phyloP scores from a whole-genome alignment of 148 eudicot genomes.

The Amaranthus hypochondriacus region DNA sequence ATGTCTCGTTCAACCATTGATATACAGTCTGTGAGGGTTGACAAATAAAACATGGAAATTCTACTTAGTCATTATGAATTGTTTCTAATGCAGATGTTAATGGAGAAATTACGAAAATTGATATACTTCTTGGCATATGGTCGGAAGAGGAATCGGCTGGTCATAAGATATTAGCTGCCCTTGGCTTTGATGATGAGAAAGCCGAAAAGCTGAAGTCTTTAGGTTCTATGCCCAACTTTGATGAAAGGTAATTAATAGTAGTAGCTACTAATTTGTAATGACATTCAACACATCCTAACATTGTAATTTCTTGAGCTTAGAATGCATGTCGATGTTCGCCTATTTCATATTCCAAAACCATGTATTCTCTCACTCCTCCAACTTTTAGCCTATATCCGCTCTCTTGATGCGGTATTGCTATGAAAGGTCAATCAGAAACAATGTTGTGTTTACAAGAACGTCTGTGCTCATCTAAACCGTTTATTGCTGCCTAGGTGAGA shows the following conservation, averaged over 20 bases:
- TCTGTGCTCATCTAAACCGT: no score
- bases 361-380: background rate
- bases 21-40: no score
- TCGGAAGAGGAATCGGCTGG: conserved; percentile 61
- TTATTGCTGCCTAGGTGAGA: no score
- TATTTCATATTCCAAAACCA: background rate
- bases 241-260: conserved; percentile 25
- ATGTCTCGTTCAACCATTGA: no score
- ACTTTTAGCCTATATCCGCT: background rate
- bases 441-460: no score
- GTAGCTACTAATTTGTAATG: background rate
- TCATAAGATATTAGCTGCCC: conserved; percentile 57
- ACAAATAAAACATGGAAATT: no score
- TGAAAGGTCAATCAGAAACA: background rate
- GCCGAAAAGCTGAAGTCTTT: conserved; percentile 44
- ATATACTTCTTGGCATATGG: conserved; percentile 78
- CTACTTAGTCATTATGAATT: background rate
- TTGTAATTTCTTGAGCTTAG: conserved; percentile 3
- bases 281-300: background rate
- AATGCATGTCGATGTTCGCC: no score
- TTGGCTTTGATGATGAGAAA: conserved; percentile 62
- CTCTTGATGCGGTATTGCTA: background rate
- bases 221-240: conserved; percentile 50
- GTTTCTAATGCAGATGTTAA: conserved; percentile 36
- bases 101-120: conserved; percentile 54